phyloP scores from a whole-genome alignment of 345 rosid genomes.

The Arabidopsis suecica region DNA sequence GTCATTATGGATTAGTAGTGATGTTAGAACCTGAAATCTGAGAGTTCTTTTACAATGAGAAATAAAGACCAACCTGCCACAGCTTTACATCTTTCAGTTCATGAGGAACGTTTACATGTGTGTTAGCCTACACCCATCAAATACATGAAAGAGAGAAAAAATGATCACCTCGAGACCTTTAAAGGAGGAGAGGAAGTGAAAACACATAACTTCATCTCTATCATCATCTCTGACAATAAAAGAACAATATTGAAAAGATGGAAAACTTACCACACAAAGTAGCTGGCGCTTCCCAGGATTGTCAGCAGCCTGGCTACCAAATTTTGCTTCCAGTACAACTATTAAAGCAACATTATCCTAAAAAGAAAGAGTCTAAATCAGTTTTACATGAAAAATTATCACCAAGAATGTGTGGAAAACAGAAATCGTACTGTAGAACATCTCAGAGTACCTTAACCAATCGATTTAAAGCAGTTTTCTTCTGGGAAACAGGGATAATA shows the following conservation, averaged over 20 bases:
- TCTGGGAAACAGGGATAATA: slow-evolving; percentile 76
- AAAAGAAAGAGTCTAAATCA: slow-evolving; percentile 27
- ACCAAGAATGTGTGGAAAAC: slow-evolving; percentile 4
- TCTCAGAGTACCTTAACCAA: slow-evolving; percentile 72
- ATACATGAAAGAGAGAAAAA: slow-evolving; percentile 20
- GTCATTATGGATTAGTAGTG: slow-evolving; percentile 24
- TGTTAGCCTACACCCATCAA: slow-evolving; percentile 76
- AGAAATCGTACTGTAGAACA: slow-evolving; percentile 15
- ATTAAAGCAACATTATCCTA: slow-evolving; percentile 96
- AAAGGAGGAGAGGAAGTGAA: slow-evolving; percentile 3
- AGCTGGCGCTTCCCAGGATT: slow-evolving; percentile 88
- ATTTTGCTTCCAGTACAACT: slow-evolving; percentile 91
- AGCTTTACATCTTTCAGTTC: slow-evolving; percentile 96
- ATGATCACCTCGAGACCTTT: slow-evolving; percentile 23
- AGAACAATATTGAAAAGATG: background rate
- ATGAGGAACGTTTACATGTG: slow-evolving; percentile 82
- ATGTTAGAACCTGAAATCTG: background rate
- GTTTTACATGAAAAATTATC: slow-evolving; percentile 9
- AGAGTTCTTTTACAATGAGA: slow-evolving; percentile 10
- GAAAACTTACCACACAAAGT: slow-evolving; percentile 83
- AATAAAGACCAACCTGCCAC: slow-evolving; percentile 76
- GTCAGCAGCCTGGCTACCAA: slow-evolving; percentile 84
- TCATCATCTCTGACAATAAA: background rate
- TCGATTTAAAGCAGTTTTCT: slow-evolving; percentile 84
- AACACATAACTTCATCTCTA: background rate